phyloP scores from a whole-genome alignment of 31 red algal genomes.

The Odonthalia washingtoniensis region DNA sequence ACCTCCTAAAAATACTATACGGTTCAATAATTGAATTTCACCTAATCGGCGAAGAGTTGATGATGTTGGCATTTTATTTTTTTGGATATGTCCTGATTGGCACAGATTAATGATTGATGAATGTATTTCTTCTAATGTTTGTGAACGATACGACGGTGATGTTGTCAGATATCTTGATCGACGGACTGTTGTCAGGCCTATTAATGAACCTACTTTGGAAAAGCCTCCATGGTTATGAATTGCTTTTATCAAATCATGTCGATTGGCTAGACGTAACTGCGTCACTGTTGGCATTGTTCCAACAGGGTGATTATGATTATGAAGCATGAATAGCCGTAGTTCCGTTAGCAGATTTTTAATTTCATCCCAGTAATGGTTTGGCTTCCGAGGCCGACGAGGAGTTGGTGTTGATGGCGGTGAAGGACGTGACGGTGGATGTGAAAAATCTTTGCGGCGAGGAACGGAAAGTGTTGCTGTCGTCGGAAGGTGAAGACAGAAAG shows the following conservation, averaged over 20 bases:
- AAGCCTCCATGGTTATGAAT: constrained; percentile 37
- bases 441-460: too few relatives aligned
- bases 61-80: constrained; percentile 3
- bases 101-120: neutral
- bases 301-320: neutral
- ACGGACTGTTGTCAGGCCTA: neutral
- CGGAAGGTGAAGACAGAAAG: too few relatives aligned
- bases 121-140: neutral
- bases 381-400: too few relatives aligned
- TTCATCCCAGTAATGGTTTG: neutral
- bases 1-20: constrained; percentile 12
- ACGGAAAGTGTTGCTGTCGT: too few relatives aligned
- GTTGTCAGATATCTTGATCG: neutral
- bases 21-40: neutral
- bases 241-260: constrained; percentile 22
- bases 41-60: neutral
- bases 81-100: neutral
- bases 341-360: neutral
- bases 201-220: neutral
- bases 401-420: too few relatives aligned
- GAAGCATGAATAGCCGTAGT: neutral
- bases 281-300: constrained; percentile 31
- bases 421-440: too few relatives aligned
- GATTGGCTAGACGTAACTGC: constrained; percentile 26
- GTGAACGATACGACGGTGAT: neutral